These are phyloP conservation scores for Hypholoma fasciculare DNA, from an alignment of 768 basidiomycete genomes.

Conservation along the genomic window DNA sequence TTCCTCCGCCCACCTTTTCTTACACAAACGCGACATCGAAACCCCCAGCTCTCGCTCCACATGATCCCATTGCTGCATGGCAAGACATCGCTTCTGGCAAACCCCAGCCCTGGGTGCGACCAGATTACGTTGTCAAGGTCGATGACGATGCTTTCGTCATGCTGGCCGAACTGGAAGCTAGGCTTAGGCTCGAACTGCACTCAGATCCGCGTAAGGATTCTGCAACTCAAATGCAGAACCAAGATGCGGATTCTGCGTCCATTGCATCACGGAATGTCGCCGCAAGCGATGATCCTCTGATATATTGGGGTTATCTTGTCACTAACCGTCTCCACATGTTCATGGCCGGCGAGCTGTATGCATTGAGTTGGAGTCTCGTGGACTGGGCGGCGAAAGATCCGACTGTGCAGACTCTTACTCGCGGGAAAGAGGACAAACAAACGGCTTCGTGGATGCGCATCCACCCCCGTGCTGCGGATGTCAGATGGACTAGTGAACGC, in stretches of 20 bases:
- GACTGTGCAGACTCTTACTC: conserved; percentile 60
- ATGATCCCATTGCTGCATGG: conserved; percentile 67
- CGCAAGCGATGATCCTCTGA: conserved; percentile 57
- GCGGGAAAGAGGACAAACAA: conserved; percentile 92
- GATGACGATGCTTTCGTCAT: conserved; percentile 97
- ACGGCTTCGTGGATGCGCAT: conserved; percentile 89
- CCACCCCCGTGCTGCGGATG: conserved; percentile 75
- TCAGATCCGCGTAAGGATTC: conserved; percentile 27
- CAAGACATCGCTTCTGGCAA: conserved; percentile 42
- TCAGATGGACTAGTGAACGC: conserved; percentile 89
- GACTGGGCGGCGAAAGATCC: conserved; percentile 83
- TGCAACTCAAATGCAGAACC: conserved; percentile 16
- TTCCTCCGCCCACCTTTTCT: conserved; percentile 53
- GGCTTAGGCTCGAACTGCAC: conserved; percentile 77
- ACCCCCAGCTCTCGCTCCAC: conserved; percentile 64
- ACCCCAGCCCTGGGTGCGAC: conserved; percentile 72
- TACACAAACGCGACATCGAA: conserved; percentile 61
- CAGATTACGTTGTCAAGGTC: conserved; percentile 91
- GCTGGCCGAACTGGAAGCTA: conserved; percentile 91
- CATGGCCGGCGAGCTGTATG: conserved; percentile 96
- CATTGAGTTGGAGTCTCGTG: conserved; percentile 84
- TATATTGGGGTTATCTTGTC: conserved; percentile 90
- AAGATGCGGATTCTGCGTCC: conserved; percentile 2
- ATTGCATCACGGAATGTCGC: neutral
- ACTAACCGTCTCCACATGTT: conserved; percentile 86